Evolutionary conservation across 495 filamentous ascomycete species (phyloP), one percentile per base, ranked within the genome.

Genomic region (Eremomyces bilateralis): DNA sequence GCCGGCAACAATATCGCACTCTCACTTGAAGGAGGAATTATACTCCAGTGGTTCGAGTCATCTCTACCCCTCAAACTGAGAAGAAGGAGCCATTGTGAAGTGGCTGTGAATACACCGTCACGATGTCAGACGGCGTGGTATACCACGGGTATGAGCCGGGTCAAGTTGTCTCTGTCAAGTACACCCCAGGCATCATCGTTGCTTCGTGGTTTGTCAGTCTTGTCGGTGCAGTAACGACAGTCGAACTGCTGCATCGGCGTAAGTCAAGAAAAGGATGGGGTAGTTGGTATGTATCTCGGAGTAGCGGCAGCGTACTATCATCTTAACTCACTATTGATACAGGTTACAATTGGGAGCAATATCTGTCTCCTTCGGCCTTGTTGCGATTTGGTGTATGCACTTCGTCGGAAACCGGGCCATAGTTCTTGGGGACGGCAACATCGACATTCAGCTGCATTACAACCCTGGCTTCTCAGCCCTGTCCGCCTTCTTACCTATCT

Each of bases 321-420:
- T 15, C 16, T 35, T 4, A 35, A 4, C 16, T 11, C 6, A 10
- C 10, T 21, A 32, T 13, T 8, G 8, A 13, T 27, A 15, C 45
- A 84, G 78, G 64, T 65, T 76, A 42, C 65, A 85, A 3, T 62
- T 90, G 1, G 47, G 71, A 1, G 70, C 65, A 20, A 73, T 78
- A 13, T 69, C 81, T 2, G 57, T 81, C 4, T 63, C 72, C 4
- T 81, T 91, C 74, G 82, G 80, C 1, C 76, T 76, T 0, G 66
- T 88, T 21, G 69, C 76, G n/a, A 82, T 85, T 38, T 79, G 72
- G 73, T 72, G 65, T 40, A 79, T 79, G 73, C 83, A 90, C 48
- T 91, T 72, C 44, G 73, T 91, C 40, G 80, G 79, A 19, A 88
- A 90, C 42, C 64, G 76, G 15, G 80, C 83, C 3, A 76, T 82